Evolutionary conservation across 2,329 filamentous ascomycete genomes (phyloP).

Genomic region (Annulohypoxylon truncatum): DNA sequence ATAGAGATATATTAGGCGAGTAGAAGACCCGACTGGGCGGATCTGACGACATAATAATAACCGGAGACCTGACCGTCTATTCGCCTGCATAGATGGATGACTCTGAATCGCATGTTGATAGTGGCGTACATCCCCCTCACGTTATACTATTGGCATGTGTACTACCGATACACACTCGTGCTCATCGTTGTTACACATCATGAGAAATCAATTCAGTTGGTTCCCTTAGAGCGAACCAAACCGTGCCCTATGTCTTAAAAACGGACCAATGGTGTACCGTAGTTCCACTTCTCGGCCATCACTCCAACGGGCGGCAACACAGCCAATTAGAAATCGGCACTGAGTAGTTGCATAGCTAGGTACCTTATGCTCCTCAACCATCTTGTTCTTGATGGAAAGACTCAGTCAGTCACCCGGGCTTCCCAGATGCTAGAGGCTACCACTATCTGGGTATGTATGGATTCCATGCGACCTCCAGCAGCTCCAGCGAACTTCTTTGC

Average conservation of each 20-base stretch:
- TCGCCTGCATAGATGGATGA: neutral
- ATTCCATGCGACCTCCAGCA: slow-evolving; percentile 11
- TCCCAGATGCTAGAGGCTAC: slow-evolving; percentile 10
- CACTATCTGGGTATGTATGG: slow-evolving; percentile 5
- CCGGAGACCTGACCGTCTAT: slow-evolving; percentile 11
- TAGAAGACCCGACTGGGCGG: slow-evolving; percentile 26
- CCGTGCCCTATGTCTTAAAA: slow-evolving; percentile 20
- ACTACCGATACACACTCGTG: neutral
- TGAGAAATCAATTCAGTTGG: slow-evolving; percentile 12
- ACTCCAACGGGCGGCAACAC: slow-evolving; percentile 52
- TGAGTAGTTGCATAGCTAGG: slow-evolving; percentile 29
- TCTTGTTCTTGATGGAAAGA: slow-evolving; percentile 19
- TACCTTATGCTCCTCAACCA: slow-evolving; percentile 26
- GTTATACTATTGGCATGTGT: slow-evolving; percentile 5
- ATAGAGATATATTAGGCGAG: slow-evolving; percentile 3
- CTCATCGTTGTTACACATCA: slow-evolving; percentile 19
- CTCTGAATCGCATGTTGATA: slow-evolving; percentile 7
- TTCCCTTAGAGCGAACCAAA: slow-evolving; percentile 2
- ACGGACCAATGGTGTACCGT: slow-evolving; percentile 28
- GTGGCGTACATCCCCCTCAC: slow-evolving; percentile 9
- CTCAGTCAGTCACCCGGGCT: slow-evolving; percentile 18
- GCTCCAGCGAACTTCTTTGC: slow-evolving; percentile 17
- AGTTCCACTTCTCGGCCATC: slow-evolving; percentile 43
- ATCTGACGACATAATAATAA: slow-evolving; percentile 23
- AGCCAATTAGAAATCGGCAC: slow-evolving; percentile 34